Evolutionary conservation across 2,329 filamentous ascomycete genomes (phyloP).

Genomic region (Epichloe sp.): DNA sequence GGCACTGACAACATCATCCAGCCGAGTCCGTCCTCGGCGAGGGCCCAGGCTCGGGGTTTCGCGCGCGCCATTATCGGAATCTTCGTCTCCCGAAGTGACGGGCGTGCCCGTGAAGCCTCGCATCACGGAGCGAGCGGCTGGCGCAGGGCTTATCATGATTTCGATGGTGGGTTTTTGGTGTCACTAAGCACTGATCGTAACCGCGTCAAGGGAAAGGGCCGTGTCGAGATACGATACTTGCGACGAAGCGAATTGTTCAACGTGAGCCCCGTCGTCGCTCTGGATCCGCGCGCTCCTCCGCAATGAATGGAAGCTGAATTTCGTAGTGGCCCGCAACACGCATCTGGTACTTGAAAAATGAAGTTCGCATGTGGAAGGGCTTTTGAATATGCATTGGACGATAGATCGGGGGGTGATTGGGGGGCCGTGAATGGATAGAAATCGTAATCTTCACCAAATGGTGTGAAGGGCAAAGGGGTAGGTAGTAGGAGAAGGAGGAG

Average conservation of each 20-base stretch:
- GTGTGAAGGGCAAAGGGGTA: slow-evolving; percentile 6
- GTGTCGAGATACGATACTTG: slow-evolving; percentile 6
- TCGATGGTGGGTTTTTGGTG: neutral
- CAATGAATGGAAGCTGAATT: slow-evolving; percentile 34
- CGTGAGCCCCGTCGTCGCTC: slow-evolving; percentile 44
- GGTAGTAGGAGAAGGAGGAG: neutral
- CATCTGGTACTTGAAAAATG: slow-evolving; percentile 46
- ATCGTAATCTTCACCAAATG: slow-evolving; percentile 6
- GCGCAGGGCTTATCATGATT: slow-evolving; percentile 33
- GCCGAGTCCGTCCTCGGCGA: slow-evolving; percentile 26
- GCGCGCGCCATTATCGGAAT: slow-evolving; percentile 35
- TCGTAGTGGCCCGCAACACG: slow-evolving; percentile 36
- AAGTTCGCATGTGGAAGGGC: slow-evolving; percentile 28
- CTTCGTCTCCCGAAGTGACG: slow-evolving; percentile 42
- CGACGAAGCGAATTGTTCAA: slow-evolving; percentile 14
- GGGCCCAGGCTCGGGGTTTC: slow-evolving; percentile 24
- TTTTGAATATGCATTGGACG: slow-evolving; percentile 44
- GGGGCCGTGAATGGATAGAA: slow-evolving; percentile 3
- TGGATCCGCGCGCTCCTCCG: slow-evolving; percentile 41
- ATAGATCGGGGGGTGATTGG: slow-evolving; percentile 6
- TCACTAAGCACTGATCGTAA: neutral
- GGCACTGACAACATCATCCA: slow-evolving; percentile 46
- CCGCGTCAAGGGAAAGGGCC: neutral
- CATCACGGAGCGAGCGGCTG: slow-evolving; percentile 39
- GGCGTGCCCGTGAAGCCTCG: slow-evolving; percentile 45